Evolutionary conservation across 1,284 basidiomycete genomes (phyloP), one percentile per base, ranked within the genome.

Genomic region (Marasmius sp.): DNA sequence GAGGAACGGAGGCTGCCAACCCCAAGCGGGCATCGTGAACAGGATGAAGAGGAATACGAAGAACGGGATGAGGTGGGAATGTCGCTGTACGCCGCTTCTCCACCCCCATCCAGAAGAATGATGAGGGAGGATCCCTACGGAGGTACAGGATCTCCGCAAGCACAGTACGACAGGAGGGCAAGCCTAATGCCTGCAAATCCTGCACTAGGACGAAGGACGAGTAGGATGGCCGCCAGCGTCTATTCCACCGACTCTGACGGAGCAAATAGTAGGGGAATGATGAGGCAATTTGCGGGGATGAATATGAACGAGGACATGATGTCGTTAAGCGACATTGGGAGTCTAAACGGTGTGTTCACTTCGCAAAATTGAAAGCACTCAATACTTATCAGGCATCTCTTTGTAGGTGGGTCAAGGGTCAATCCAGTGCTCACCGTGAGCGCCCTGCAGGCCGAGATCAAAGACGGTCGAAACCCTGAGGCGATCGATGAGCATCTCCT

Each of bases 401-500:
- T 27, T n/a, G 45, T 47, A 47, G 45, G 45, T 14, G 16, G 16
- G 45, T n/a, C 45, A 20, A 47, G 45, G 16, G 34, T 53, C 18
- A 66, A 64, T 36, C 51, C 63, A 11, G 60, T 66, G 14, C 54
- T 64, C 3, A 22, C 64, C 6, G 65, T 53, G 9, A 50, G 55
- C 12, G 65, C 63, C n/a, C 55, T 66, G 3, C 65, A 64, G 41
- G 60, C 63, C 33, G 62, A 63, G 51, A 60, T 64, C 18, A 64
- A 59, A 14, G 50, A 50, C 18, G 56, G 55, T 20, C 34, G 58
- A 50, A 58, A 61, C 6, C 50, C 53, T 12, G 45, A 60, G 14
- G 51, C 52, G 10, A 61, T 66, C 16, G 63, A 66, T 39, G 49
- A 52, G 18, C 45, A 55, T 22, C 58, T 66, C 6, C 18, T 56